Percentiles rank a stretch among this genome's conserved stretches.
These are phyloP conservation scores for Talaromyces borbonicus DNA, from an alignment of 495 filamentous ascomycete genomes.

Conservation along the genomic window DNA sequence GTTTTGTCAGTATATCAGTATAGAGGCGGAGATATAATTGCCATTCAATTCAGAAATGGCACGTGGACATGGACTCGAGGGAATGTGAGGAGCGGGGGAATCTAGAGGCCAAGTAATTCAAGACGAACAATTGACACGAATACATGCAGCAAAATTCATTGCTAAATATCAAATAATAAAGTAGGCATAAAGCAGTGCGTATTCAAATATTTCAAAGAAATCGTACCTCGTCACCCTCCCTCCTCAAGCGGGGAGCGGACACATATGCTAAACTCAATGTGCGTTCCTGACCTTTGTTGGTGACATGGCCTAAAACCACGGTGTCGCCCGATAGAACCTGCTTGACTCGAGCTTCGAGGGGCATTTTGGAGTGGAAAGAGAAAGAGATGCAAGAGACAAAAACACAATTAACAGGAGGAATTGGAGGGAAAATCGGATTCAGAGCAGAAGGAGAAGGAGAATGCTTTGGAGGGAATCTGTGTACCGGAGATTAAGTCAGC, in stretches of 20 bases:
- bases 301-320: constrained; percentile 64
- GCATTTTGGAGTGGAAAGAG: constrained; percentile 20
- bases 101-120: not conserved
- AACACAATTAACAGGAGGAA: constrained; percentile 10
- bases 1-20: constrained; percentile 1
- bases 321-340: constrained; percentile 89
- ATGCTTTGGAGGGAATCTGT: too few relatives aligned
- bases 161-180: not conserved
- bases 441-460: constrained; percentile 12
- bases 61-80: too few relatives aligned
- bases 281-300: constrained; percentile 67
- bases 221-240: constrained; percentile 78
- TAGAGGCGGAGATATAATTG: too few relatives aligned
- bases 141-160: not conserved
- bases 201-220: constrained; percentile 5
- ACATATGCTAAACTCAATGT: constrained; percentile 85
- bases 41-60: too few relatives aligned
- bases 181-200: not conserved
- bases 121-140: not conserved
- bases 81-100: constrained; percentile 5
- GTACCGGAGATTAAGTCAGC: too few relatives aligned
- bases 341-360: constrained; percentile 75
- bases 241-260: constrained; percentile 71
- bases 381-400: constrained; percentile 14
- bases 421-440: constrained; percentile 10